Conservation (phyloP, 306 rosid species). For the Pyrus pyrifolia region DNA sequence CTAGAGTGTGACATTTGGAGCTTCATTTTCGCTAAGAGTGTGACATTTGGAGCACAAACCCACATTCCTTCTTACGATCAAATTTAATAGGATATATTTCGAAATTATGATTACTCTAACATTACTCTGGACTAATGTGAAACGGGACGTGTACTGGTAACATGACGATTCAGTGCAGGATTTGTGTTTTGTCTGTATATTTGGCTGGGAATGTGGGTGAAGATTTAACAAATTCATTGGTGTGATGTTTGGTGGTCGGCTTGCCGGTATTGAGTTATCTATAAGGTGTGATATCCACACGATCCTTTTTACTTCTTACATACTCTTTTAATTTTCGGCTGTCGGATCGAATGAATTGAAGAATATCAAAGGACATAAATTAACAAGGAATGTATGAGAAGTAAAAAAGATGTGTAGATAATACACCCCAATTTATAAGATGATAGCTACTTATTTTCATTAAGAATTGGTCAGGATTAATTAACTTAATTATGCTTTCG, state of each 20-base stretch:
- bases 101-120: neutral
- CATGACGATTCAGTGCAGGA: neutral
- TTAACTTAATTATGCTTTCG: neutral
- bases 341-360: too few species aligned
- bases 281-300: too few species aligned
- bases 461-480: neutral
- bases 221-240: neutral
- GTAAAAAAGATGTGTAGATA: too few species aligned
- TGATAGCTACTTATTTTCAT: neutral
- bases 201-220: neutral
- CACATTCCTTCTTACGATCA: neutral
- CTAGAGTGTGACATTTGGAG: too few species aligned
- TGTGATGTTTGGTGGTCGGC: neutral
- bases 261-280: neutral
- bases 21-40: too few species aligned
- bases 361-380: too few species aligned
- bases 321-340: too few species aligned
- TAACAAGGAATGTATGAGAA: too few species aligned
- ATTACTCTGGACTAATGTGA: neutral
- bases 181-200: neutral
- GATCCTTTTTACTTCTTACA: too few species aligned
- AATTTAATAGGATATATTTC: neutral
- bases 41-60: too few species aligned
- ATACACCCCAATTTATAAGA: neutral
- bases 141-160: neutral